phyloP scores from a whole-genome alignment of 352 stramenopile species.

The Pythium rishiriense region DNA sequence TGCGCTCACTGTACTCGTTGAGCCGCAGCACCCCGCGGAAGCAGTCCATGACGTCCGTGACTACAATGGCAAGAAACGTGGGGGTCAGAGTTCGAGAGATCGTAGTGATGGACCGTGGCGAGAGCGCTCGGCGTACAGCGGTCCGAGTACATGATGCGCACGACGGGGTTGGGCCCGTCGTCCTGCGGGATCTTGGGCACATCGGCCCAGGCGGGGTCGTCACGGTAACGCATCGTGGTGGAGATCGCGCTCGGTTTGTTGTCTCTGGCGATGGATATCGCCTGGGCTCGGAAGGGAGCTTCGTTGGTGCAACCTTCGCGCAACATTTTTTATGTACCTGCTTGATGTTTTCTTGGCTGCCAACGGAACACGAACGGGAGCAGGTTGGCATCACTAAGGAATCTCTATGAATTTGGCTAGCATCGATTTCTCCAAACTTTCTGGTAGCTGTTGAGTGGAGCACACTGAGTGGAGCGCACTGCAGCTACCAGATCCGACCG shows the following conservation, averaged over 20 bases:
- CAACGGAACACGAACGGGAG: neutral
- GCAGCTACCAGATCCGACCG: too few species aligned
- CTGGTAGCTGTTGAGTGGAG: too few species aligned
- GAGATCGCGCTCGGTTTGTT: neutral
- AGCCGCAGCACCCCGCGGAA: conserved; percentile 92
- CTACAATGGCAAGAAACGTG: conserved; percentile 28
- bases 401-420: neutral
- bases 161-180: conserved; percentile 75
- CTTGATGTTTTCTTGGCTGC: neutral
- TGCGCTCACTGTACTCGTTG: conserved; percentile 91
- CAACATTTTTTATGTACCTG: conserved; percentile 11
- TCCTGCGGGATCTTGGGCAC: conserved; percentile 83
- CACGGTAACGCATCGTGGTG: conserved; percentile 49
- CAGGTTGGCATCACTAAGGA: neutral
- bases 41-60: conserved; percentile 92
- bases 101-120: too few species aligned
- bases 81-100: neutral
- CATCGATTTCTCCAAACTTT: neutral
- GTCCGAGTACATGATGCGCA: conserved; percentile 75
- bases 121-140: conserved; percentile 48
- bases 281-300: conserved; percentile 1
- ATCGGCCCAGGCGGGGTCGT: conserved; percentile 76
- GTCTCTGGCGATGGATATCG: neutral
- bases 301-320: conserved; percentile 21
- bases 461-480: too few species aligned